phyloP scores from a whole-genome alignment of 2,329 filamentous ascomycete species.

The Neophaeococcomyces mojaviensis region DNA sequence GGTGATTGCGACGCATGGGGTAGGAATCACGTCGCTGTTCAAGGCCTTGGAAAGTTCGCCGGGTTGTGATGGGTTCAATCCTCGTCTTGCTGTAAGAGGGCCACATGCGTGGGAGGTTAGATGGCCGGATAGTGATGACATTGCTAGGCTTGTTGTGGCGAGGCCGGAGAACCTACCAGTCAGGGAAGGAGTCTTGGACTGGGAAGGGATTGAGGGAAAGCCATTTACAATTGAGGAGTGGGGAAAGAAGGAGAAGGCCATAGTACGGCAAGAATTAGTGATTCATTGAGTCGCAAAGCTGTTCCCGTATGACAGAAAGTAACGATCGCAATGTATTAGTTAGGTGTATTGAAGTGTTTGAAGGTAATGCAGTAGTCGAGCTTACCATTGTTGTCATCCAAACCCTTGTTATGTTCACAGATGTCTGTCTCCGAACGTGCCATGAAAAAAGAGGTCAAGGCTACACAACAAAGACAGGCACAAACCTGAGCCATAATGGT shows the following conservation, averaged over 20 bases:
- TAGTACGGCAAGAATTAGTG: no score
- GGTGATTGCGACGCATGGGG: conserved; percentile 15
- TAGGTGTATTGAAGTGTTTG: no score
- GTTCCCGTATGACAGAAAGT: no score
- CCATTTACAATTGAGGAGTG: conserved; percentile 15
- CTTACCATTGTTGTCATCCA: no score
- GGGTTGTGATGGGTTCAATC: conserved; percentile 12
- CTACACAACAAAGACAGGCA: no score
- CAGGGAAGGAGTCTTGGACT: conserved; percentile 11
- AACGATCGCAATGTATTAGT: no score
- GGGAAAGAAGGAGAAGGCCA: conserved; percentile 17
- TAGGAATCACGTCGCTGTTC: conserved; percentile 14
- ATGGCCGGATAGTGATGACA: conserved; percentile 17
- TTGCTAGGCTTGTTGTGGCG: conserved; percentile 10
- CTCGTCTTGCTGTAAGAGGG: conserved; percentile 11
- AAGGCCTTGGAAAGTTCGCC: conserved; percentile 11
- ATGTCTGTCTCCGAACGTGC: no score
- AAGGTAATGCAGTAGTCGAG: no score
- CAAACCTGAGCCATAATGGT: no score
- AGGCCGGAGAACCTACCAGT: conserved; percentile 10
- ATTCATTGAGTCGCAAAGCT: no score
- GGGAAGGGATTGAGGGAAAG: conserved; percentile 9
- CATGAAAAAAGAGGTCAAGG: no score
- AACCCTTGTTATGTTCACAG: no score
- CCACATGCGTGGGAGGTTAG: conserved; percentile 15